Evolutionary conservation across 2,329 filamentous ascomycete species (phyloP), one percentile per base, ranked within the genome.

Genomic region (Calonectria naviculata): DNA sequence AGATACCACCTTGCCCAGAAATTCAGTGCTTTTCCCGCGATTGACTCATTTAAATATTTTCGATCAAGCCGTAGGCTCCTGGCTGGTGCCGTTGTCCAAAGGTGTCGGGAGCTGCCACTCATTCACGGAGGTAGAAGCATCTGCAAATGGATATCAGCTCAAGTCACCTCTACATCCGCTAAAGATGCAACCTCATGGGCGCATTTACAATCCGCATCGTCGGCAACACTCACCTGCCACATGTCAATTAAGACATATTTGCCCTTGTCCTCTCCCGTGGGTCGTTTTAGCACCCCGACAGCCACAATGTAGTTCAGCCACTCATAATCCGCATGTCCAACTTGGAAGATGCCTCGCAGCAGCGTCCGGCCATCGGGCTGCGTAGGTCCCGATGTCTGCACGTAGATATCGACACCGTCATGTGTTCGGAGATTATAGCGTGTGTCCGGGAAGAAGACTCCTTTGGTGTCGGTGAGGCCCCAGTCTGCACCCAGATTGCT

Each of bases 251-350:
- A n/a, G 1, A 78, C 76, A 54, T 78, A 77, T 19, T 78, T 78
- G 0, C 74, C 76, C 0, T 54, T 71, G 1, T 70, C 71, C 5
- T 65, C 72, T 0, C 62, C 69, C 0, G 54, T 62, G 0, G 73
- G 73, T 1, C 73, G 24, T 2, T 75, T 62, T 26, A 79, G 9
- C 1, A 79, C 71, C 0, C 78, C 79, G 0, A 74, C 66, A 0
- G 79, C 81, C 1, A 84, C 78, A 1, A 82, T 75, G 15, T 76
- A 76, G 62, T 85, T 85, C 28, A 85, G 67, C 82, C 82, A 85
- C 38, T 78, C 73, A 62, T 85, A 85, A 31, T 81, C 78, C 2
- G 77, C 71, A 60, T 81, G 80, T 0, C 80, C 80, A 0, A 80
- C 81, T 70, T 85, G 82, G 29, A 84, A 85, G 0, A 81, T 67